Evolutionary conservation across 495 filamentous ascomycete genomes (phyloP).

Genomic region (Penicillium malachiteum): DNA sequence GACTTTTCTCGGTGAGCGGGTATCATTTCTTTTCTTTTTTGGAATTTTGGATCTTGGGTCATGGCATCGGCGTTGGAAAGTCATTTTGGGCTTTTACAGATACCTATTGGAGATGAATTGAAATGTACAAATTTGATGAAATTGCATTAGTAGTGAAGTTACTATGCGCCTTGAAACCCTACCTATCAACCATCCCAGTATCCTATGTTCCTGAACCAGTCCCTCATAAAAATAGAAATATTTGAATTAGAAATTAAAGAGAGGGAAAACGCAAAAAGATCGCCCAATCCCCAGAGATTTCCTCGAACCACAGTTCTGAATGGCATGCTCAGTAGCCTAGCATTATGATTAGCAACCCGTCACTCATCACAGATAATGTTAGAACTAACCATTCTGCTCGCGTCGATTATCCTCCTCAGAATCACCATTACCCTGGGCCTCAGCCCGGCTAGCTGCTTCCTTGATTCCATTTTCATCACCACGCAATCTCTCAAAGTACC

Average conservation of each 20-base stretch:
- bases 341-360: background rate
- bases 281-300: no score
- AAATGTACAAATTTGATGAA: background rate
- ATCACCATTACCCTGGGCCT: slow-evolving; percentile 21
- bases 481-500: slow-evolving; percentile 88
- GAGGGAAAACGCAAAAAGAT: no score
- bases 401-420: slow-evolving; percentile 22
- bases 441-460: slow-evolving; percentile 42
- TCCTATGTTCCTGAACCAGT: background rate
- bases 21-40: background rate
- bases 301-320: background rate
- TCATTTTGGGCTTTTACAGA: slow-evolving; percentile 1
- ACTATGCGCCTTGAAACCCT: slow-evolving; percentile 8
- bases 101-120: slow-evolving; percentile 2
- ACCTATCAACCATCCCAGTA: slow-evolving; percentile 1
- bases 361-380: background rate
- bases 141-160: background rate
- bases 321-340: background rate
- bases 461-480: slow-evolving; percentile 70
- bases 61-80: slow-evolving; percentile 8
- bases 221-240: background rate
- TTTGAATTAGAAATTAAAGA: background rate
- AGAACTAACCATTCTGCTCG: slow-evolving; percentile 41
- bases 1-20: no score
- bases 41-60: background rate